These are phyloP conservation scores for Plasmodium inui DNA, from an alignment of 169 alveolate species.

Conservation along the genomic window DNA sequence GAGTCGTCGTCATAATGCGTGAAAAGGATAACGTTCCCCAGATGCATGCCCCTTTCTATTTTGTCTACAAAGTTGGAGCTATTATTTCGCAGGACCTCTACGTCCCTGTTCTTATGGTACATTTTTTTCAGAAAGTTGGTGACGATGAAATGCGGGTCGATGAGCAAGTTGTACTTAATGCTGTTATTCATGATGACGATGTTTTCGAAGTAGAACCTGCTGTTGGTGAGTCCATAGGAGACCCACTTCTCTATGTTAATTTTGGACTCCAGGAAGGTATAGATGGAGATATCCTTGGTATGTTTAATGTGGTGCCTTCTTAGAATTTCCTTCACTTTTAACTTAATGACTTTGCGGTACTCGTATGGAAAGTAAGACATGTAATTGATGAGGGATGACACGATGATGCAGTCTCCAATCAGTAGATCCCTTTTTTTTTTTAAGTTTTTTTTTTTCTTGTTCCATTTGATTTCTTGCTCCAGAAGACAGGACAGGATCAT, in stretches of 20 bases:
- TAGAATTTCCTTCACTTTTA: conserved; percentile 27
- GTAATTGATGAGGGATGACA: conserved; percentile 45
- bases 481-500: conserved; percentile 30
- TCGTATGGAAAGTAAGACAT: conserved; percentile 65
- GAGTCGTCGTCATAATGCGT: conserved; percentile 68
- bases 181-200: conserved; percentile 68
- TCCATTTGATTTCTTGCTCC: conserved; percentile 73
- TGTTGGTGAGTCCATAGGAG: conserved; percentile 64
- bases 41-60: conserved; percentile 61
- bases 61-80: conserved; percentile 65
- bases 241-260: conserved; percentile 69
- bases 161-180: conserved; percentile 56
- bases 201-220: conserved; percentile 62
- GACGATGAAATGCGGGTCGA: conserved; percentile 74
- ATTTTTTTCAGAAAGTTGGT: conserved; percentile 61
- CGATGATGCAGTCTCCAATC: conserved; percentile 59
- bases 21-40: conserved; percentile 46
- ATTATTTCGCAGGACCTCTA: conserved; percentile 49
- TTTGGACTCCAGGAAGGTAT: conserved; percentile 40
- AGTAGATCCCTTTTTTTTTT: conserved; percentile 58
- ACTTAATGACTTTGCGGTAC: conserved; percentile 41
- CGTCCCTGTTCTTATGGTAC: conserved; percentile 62
- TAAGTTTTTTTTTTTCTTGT: conserved; percentile 25
- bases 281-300: conserved; percentile 36
- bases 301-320: not conserved